Evolutionary conservation across 768 basidiomycete species (phyloP).

Genomic region (Tricholoma sp.): DNA sequence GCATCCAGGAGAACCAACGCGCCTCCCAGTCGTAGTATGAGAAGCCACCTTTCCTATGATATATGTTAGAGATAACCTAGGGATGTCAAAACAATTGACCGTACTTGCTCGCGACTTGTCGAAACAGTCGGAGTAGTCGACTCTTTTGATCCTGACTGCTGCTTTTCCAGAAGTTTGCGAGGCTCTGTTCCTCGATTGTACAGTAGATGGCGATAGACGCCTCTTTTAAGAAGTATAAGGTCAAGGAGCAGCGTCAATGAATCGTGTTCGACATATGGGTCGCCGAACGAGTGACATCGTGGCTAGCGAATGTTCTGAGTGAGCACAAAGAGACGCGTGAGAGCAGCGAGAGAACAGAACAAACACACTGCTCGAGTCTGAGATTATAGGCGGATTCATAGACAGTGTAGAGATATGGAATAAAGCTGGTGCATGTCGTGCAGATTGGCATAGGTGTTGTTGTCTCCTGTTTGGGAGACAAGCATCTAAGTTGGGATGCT

Average conservation of each 20-base stretch:
- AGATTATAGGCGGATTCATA: constrained; percentile 77
- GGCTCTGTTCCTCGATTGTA: constrained; percentile 76
- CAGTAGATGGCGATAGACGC: constrained; percentile 75
- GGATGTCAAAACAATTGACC: not conserved
- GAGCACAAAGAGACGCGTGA: not conserved
- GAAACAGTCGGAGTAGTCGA: not conserved
- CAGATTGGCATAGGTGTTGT: constrained; percentile 41
- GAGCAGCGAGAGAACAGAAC: constrained; percentile 33
- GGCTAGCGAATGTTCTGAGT: constrained; percentile 29
- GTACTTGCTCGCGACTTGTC: constrained; percentile 21
- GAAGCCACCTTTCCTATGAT: constrained; percentile 51
- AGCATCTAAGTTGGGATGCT: too few relatives aligned
- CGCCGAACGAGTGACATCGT: constrained; percentile 63
- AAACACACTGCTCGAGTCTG: constrained; percentile 78
- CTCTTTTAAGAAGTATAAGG: constrained; percentile 76
- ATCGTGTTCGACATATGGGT: constrained; percentile 87
- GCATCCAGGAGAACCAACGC: constrained; percentile 64
- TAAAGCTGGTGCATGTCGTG: constrained; percentile 64
- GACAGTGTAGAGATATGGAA: constrained; percentile 71
- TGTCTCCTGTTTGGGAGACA: too few relatives aligned
- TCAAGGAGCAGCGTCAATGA: constrained; percentile 68
- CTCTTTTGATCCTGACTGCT: not conserved
- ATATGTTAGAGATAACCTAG: not conserved
- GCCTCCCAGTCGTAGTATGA: constrained; percentile 55
- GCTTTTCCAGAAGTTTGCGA: constrained; percentile 31